A percentile compares a stretch with the other conserved stretches of the same genome.
phyloP scores from a whole-genome alignment of 2,329 filamentous ascomycete species.

The Xylariomycetidae sp. region DNA sequence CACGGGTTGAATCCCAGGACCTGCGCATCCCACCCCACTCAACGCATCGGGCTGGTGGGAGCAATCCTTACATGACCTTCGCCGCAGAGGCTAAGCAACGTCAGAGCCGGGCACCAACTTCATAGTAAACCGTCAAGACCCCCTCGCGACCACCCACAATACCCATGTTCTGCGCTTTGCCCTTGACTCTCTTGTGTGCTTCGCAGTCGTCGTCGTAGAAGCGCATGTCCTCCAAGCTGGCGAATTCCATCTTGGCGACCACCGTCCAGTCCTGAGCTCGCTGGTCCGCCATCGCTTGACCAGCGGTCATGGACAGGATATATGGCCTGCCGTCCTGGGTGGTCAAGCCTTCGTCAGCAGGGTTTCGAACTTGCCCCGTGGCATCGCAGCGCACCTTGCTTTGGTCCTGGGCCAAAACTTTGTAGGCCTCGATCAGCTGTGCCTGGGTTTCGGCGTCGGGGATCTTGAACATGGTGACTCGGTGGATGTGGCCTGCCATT shows the following conservation, averaged over 20 bases:
- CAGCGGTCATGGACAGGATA: slow-evolving; percentile 52
- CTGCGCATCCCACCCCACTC: not conserved
- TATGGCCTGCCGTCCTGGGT: slow-evolving; percentile 64
- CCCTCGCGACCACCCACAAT: slow-evolving; percentile 12
- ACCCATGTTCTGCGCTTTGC: slow-evolving; percentile 9
- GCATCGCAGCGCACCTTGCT: slow-evolving; percentile 30
- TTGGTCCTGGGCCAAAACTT: slow-evolving; percentile 32
- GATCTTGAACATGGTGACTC: slow-evolving; percentile 50
- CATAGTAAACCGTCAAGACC: slow-evolving; percentile 13
- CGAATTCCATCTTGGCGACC: slow-evolving; percentile 57
- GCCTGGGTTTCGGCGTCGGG: slow-evolving; percentile 37
- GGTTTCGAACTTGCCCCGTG: not conserved
- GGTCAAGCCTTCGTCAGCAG: slow-evolving; percentile 1
- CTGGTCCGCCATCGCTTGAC: slow-evolving; percentile 48
- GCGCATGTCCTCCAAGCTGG: slow-evolving; percentile 51
- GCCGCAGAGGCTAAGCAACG: too few relatives aligned
- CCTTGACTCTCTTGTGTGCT: slow-evolving; percentile 14
- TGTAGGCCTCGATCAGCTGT: slow-evolving; percentile 39
- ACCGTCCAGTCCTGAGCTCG: slow-evolving; percentile 62
- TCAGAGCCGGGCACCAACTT: slow-evolving; percentile 6
- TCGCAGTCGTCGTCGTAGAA: slow-evolving; percentile 35
- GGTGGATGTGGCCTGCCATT: slow-evolving; percentile 40
- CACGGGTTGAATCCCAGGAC: slow-evolving; percentile 1
- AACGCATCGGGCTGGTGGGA: too few relatives aligned
- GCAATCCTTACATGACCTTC: too few relatives aligned